A percentile compares a stretch with the other conserved stretches of the same genome.
These are phyloP conservation scores for Sorghum bicolor DNA, from an alignment of 176 grass and related monocot species.

Conservation along the genomic window DNA sequence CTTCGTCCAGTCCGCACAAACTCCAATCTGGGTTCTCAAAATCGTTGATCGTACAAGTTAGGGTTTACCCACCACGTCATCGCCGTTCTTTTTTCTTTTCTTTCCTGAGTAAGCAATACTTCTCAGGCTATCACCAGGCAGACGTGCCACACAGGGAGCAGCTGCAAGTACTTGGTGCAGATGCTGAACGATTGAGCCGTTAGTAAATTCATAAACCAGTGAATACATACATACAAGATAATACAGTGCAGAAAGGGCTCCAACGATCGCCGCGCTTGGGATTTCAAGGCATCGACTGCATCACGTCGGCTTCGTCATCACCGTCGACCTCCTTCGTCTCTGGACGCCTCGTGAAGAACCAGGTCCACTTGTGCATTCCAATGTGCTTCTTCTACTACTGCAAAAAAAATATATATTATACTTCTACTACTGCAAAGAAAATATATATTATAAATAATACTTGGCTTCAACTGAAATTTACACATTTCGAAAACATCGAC, in stretches of 20 bases:
- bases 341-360: too few relatives aligned
- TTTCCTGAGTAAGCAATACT: background rate
- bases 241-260: background rate
- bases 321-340: too few relatives aligned
- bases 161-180: background rate
- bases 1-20: background rate
- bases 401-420: too few relatives aligned
- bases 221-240: background rate
- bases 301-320: too few relatives aligned
- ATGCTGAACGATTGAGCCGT: background rate
- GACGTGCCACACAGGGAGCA: background rate
- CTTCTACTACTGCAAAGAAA: too few relatives aligned
- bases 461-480: too few relatives aligned
- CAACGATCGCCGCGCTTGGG: too few relatives aligned
- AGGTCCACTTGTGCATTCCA: too few relatives aligned
- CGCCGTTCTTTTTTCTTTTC: background rate
- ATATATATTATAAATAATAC: too few relatives aligned
- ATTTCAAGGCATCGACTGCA: too few relatives aligned
- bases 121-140: background rate
- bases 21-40: background rate
- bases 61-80: background rate
- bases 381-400: too few relatives aligned
- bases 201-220: background rate
- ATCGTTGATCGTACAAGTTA: background rate
- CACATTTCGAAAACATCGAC: too few relatives aligned